These are phyloP conservation scores for Boletus fagicola DNA, from an alignment of 768 basidiomycete genomes.

Conservation along the genomic window DNA sequence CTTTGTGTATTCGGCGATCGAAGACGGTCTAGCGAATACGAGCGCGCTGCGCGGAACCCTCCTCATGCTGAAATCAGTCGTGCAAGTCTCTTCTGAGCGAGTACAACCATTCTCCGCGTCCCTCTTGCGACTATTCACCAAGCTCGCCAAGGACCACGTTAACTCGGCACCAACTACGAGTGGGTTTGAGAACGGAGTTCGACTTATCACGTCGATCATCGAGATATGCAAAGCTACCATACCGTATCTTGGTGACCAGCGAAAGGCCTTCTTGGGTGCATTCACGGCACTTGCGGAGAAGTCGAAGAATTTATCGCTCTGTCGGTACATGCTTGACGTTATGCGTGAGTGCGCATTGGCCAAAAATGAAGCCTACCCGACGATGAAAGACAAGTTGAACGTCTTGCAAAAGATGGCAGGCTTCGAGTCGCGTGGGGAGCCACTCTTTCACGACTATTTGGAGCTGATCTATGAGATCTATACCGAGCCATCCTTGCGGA, in stretches of 20 bases:
- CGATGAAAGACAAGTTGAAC: conserved; percentile 93
- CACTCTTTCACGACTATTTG: conserved; percentile 78
- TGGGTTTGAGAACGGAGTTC: conserved; percentile 59
- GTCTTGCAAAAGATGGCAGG: conserved; percentile 84
- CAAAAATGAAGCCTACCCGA: conserved; percentile 81
- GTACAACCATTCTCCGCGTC: conserved; percentile 75
- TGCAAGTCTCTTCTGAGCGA: conserved; percentile 75
- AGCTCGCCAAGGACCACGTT: conserved; percentile 86
- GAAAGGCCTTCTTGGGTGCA: conserved; percentile 73
- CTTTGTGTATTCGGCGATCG: conserved; percentile 71
- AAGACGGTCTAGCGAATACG: conserved; percentile 75
- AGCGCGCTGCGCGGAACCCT: conserved; percentile 75
- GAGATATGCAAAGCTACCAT: conserved; percentile 83
- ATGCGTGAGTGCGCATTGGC: conserved; percentile 88
- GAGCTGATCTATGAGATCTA: conserved; percentile 94
- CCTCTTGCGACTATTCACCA: conserved; percentile 81
- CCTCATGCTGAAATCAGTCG: conserved; percentile 83
- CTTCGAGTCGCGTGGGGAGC: conserved; percentile 78
- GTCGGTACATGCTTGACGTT: conserved; percentile 82
- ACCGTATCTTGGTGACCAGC: conserved; percentile 81
- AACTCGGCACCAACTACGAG: conserved; percentile 47
- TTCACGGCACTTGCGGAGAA: conserved; percentile 85
- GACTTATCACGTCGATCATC: conserved; percentile 71
- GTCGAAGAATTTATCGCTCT: conserved; percentile 75
- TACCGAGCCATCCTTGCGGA: conserved; percentile 76